Evolutionary conservation across 106 monocot species (phyloP).

Genomic region (Hemerocallis citrina): DNA sequence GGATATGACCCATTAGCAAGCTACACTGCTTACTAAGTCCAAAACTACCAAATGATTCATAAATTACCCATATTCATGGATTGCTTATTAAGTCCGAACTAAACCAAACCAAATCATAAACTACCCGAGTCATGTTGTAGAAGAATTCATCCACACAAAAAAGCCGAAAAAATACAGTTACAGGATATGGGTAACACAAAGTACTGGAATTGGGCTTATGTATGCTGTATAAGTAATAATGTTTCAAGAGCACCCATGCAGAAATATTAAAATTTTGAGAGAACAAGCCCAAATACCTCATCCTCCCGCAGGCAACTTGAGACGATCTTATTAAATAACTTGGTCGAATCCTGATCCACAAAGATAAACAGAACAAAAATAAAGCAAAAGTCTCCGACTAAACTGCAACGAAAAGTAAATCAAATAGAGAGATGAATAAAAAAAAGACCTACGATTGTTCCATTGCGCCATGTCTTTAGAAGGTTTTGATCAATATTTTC

Average conservation of each 20-base stretch:
- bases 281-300: slow-evolving; percentile 19
- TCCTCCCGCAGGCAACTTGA: slow-evolving; percentile 30
- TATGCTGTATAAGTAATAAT: neutral
- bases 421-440: neutral
- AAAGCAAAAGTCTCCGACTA: neutral
- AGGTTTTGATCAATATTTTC: slow-evolving; percentile 49
- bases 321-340: slow-evolving; percentile 41
- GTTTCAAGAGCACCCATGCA: neutral
- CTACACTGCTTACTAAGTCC: too few relatives aligned
- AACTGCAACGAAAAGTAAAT: neutral
- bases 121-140: too few relatives aligned
- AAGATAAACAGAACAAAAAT: neutral
- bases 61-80: too few relatives aligned
- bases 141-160: too few relatives aligned
- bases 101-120: too few relatives aligned
- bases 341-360: slow-evolving; percentile 36
- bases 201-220: too few relatives aligned
- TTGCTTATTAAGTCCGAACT: too few relatives aligned
- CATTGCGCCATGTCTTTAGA: slow-evolving; percentile 27
- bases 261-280: too few relatives aligned
- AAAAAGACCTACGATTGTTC: slow-evolving; percentile 36
- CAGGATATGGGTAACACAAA: too few relatives aligned
- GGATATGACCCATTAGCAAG: too few relatives aligned
- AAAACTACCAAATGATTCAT: too few relatives aligned
- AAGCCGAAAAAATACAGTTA: too few relatives aligned